A percentile compares a stretch with the other conserved stretches of the same genome.
These are phyloP conservation scores for Baorangia bicolor DNA, from an alignment of 768 basidiomycete genomes.

Conservation along the genomic window DNA sequence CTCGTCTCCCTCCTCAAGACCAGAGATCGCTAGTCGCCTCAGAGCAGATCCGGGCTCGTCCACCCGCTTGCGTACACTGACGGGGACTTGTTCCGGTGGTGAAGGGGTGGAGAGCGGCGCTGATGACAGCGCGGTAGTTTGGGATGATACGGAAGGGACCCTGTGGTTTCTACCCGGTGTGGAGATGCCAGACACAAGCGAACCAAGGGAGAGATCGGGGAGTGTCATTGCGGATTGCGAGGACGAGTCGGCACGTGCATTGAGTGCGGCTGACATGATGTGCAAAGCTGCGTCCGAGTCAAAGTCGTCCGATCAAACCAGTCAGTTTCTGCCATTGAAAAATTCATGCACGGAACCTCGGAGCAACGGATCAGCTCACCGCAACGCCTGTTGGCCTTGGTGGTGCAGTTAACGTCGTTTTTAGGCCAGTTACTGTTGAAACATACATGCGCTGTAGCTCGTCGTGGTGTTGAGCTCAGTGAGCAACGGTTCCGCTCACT, in stretches of 20 bases:
- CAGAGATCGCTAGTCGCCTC: constrained; percentile 36
- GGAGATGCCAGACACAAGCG: constrained; percentile 51
- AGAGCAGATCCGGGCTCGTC: constrained; percentile 42
- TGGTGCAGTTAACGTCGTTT: not conserved
- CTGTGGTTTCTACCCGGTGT: constrained; percentile 48
- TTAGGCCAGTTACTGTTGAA: not conserved
- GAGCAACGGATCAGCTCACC: constrained; percentile 6
- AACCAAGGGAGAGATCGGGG: constrained; percentile 63
- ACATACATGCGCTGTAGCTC: not conserved
- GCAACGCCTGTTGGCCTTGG: not conserved
- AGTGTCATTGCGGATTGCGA: constrained; percentile 44
- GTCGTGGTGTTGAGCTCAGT: not conserved
- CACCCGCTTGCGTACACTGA: constrained; percentile 37
- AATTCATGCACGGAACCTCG: not conserved
- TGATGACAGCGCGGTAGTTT: constrained; percentile 52
- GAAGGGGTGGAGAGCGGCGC: constrained; percentile 51
- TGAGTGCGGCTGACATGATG: constrained; percentile 45
- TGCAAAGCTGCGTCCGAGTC: not conserved
- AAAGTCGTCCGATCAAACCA: not conserved
- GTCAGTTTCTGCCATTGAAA: not conserved
- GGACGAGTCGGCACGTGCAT: constrained; percentile 40
- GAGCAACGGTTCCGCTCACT: not conserved
- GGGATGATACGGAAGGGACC: constrained; percentile 49
- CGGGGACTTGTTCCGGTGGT: constrained; percentile 35
- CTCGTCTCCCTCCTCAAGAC: constrained; percentile 38